Evolutionary conservation across 2,329 filamentous ascomycete genomes (phyloP), one percentile per base, ranked within the genome.

Genomic region (Botryotinia convoluta): DNA sequence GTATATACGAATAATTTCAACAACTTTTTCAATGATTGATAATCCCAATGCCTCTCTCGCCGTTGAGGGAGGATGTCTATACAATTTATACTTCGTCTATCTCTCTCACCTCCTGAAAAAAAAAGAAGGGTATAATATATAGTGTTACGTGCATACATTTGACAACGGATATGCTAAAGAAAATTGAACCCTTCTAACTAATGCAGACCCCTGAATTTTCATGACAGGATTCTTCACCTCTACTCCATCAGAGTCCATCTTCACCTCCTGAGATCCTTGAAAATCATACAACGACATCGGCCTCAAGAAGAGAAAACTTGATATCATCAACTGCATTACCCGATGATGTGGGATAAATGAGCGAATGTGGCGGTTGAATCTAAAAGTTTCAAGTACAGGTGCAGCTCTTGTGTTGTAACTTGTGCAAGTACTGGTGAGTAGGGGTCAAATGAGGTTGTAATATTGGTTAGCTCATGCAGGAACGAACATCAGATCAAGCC

Each of bases 131-230:
- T 1, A 29, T 5, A n/a, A 16, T n/a, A 29, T 54, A 54, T 16
- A 54, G 26, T 29, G 12, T 29, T 54, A 54, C 48, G 48, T 7
- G 48, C 48, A 29, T n/a, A 54, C 48, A 29, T 16, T 29, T 45
- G 63, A 48, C 44, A 65, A 37, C 29, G 44, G 44, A 51, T 48
- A 37, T 65, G 44, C 29, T 48, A 51, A 35, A 9, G 20, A 45
- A 20, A n/a, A 51, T 37, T 20, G 44, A 65, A 51, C 44, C 32
- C 63, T 37, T 51, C 18, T 1, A 51, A 51, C 44, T 37, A 51
- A 65, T 37, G 63, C 44, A 51, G 63, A 65, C 63, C 63, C 63
- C 14, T 65, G 63, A 37, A 37, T 65, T 51, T 65, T 5, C 44
- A 37, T 51, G 44, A 20, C 44, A 51, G 32, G 44, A 65, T 35